phyloP scores from a whole-genome alignment of 352 stramenopile species.

The Pythium dissimile region DNA sequence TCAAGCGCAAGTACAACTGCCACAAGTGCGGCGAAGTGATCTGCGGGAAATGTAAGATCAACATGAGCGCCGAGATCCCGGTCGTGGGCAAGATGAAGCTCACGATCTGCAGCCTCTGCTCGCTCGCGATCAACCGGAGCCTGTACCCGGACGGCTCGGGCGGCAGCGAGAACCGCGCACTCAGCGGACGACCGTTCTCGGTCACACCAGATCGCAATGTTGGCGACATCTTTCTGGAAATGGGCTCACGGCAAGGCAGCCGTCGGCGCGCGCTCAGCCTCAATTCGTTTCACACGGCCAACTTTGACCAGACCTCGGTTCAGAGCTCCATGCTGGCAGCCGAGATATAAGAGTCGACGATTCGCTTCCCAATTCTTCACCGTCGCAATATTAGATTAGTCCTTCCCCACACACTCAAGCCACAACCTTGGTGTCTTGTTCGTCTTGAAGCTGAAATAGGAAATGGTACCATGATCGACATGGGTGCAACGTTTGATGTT shows the following conservation, averaged over 20 bases:
- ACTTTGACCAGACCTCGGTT: slow-evolving; percentile 65
- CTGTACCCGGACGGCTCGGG: slow-evolving; percentile 32
- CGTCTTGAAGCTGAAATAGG: too few relatives aligned
- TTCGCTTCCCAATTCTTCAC: neutral
- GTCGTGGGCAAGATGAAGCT: slow-evolving; percentile 85
- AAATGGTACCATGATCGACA: too few relatives aligned
- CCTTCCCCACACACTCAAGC: too few relatives aligned
- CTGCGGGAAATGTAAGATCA: slow-evolving; percentile 66
- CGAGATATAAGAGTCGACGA: slow-evolving; percentile 13
- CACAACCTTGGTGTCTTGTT: too few relatives aligned
- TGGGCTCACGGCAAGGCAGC: neutral
- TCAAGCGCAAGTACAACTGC: slow-evolving; percentile 80
- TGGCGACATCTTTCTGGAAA: slow-evolving; percentile 13
- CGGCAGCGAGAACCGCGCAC: slow-evolving; percentile 29
- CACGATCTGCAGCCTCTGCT: slow-evolving; percentile 79
- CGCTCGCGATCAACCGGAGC: slow-evolving; percentile 70
- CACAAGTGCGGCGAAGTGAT: slow-evolving; percentile 83
- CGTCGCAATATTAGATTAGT: neutral
- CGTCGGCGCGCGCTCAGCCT: slow-evolving; percentile 43
- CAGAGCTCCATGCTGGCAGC: slow-evolving; percentile 22
- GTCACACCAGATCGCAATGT: slow-evolving; percentile 26
- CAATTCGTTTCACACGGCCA: slow-evolving; percentile 79
- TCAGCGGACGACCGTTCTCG: slow-evolving; percentile 50
- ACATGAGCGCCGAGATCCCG: slow-evolving; percentile 75
- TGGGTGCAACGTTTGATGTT: too few relatives aligned